Base-by-base conservation (phyloP, 1,284 basidiomycete genomes). In the Ceratobasidium sp. region DNA sequence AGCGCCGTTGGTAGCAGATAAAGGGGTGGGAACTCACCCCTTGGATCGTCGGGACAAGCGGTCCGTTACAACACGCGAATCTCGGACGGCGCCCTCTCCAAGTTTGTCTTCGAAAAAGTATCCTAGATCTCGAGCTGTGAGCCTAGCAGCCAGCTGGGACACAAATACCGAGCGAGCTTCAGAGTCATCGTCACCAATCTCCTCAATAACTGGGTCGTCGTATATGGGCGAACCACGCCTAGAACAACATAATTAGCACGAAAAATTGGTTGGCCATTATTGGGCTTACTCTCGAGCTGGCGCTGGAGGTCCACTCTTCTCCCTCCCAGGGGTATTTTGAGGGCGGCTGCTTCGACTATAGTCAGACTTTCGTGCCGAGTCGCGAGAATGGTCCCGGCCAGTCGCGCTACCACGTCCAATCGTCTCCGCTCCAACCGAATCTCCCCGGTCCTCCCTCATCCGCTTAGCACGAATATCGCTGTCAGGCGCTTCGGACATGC, bases 71-170 rank as follows among this genome's bases (percentile, higher is more conserved):
- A 99, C 95, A 76, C 96, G 88, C 22, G 97, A 95, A 80, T 99
- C 97, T 85, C 96, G 91, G 2, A 99, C 97, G 33, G 93, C 90
- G 54, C 92, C 91, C 83, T 94, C 93, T 31, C 96, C 96, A 44
- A 98, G 88, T 82, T 95, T 96, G 82, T 98, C 95, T 87, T 99
- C 97, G 82, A 99, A 99, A 87, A 99, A 99, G 84, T 97, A 94
- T 77, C 96, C 96, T 82, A 99, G 87, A 86, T 99, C 97, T 81
- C 94, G 89, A 80, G 96, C 95, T 75, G 95, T 97, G 82, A 99
- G 91, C 80, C 95, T 91, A 75, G 96, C 95, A 79, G 97, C 95
- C 81, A 99, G 91, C 85, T 99, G 97, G 80, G 96, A 97, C 82
- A 98, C 96, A 85, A 99, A 99, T 78, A 99, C 94, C 79, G 97